Base-by-base conservation (phyloP, 345 rosid genomes). In the Eucalyptus albens region DNA sequence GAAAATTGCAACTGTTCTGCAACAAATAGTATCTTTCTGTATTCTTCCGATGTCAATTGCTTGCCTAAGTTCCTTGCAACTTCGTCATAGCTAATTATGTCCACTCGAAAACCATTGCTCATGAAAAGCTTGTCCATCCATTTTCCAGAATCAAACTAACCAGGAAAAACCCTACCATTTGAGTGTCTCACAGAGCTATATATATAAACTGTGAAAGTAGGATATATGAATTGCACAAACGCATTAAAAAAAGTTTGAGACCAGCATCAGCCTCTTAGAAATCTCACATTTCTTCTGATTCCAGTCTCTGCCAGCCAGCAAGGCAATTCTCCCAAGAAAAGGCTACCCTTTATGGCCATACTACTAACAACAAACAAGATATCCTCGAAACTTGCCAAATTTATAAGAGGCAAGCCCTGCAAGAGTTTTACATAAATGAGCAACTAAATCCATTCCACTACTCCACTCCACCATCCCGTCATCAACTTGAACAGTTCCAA, bases 1-100 rank as follows among this genome's bases (percentile, higher is more conserved):
- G 99, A 97, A 89, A 92, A 97, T 89, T 93, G 94, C 92, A 95
- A 88, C 83, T 97, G 99, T 87, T 96, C 96, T 42, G 99, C 98
- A 26, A 93, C 90, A 91, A 96, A 96, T 44, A 97, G 87, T 80
- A 94, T 92, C 44, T 92, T 93, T 90, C 91, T 90, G 89, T 92
- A 93, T 55, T 87, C 91, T 91, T 87, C 90, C 3, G 93, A 92
- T 26, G 91, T 92, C 88, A 94, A 85, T 83, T 91, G 94, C 93
- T 91, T 89, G 47, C 96, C 96, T 87, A 95, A 93, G 91, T 92
- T 95, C 81, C 65, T 92, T 15, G 98, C 95, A 31, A 94, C 90
- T 90, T 95, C 94, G 77, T 93, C 89, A 86, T 94, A 94, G 91
- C 92, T 89, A 87, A 94, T 87, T 62, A 91, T 90, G 45, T 92